Evolutionary conservation across 345 rosid genomes (phyloP), one percentile per base, ranked within the genome.

Genomic region (Erucastrum elatum): DNA sequence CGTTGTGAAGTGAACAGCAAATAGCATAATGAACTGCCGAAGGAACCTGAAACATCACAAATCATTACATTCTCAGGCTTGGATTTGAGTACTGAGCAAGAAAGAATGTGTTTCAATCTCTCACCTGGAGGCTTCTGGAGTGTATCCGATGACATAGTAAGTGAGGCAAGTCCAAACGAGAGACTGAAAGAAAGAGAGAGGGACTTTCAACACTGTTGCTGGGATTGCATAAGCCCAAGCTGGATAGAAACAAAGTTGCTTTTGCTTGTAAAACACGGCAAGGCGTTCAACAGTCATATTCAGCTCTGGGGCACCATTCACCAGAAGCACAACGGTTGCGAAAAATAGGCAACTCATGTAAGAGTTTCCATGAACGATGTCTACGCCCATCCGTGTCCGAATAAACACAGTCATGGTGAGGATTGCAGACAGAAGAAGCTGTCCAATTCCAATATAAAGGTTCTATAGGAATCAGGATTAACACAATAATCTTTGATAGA

Each of bases 181-280:
- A 63, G 88, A 88, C 66, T 90, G 94, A 0, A 89, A 46, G 26
- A 88, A 44, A 4, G 93, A 68, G 75, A 89, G 71, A 10, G 98
- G 98, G 72, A 92, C 88, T 82, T 90, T 94, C 11, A 92, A 88
- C 65, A 94, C 82, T 91, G 93, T 90, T 46, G 91, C 75, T 8
- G 97, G 97, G 41, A 92, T 77, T 63, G 93, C 88, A 78, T 92
- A 94, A 31, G 97, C 90, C 98, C 98, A 94, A 10, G 96, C 26
- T 65, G 98, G 97, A 81, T 82, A 94, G 83, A 92, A 94, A 51
- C 87, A 87, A 34, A 88, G 80, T 79, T 94, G 93, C 74, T 94
- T 87, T 73, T 94, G 97, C 89, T 94, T 94, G 89, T 87, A 94
- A 81, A 94, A 94, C 79, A 94, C 92, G 7, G 96, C 90, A 71